Percentiles rank a stretch among this genome's conserved stretches.
phyloP scores from a whole-genome alignment of 164 flowering plant species.

The Santalum album region DNA sequence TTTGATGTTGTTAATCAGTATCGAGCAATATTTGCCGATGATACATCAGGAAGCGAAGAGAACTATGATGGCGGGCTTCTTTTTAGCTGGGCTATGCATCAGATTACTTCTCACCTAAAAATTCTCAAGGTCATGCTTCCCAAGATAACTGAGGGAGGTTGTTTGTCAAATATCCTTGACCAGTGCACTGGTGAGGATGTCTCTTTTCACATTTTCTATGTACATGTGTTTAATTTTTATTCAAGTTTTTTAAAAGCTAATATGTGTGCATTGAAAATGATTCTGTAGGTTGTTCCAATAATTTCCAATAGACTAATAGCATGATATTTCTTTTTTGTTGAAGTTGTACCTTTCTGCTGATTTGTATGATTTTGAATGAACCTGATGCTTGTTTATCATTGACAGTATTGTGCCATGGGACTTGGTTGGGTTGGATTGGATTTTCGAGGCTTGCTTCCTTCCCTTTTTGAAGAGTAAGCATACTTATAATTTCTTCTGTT shows the following conservation, averaged over 20 bases:
- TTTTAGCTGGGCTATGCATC: slow-evolving; percentile 99
- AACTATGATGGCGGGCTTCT: slow-evolving; percentile 97
- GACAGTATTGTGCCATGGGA: slow-evolving; percentile 92
- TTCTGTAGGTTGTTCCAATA: not conserved
- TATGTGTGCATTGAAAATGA: not conserved
- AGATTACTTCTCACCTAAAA: slow-evolving; percentile 71
- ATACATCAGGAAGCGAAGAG: slow-evolving; percentile 95
- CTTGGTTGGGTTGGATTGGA: slow-evolving; percentile 98
- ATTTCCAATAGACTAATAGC: no score
- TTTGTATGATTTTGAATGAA: slow-evolving; percentile 6
- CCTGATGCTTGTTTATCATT: slow-evolving; percentile 8
- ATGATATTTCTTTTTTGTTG: no score
- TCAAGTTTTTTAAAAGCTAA: not conserved
- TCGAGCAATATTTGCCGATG: slow-evolving; percentile 93
- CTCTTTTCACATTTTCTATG: not conserved
- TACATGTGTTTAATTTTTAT: not conserved
- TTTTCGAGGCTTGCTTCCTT: slow-evolving; percentile 91
- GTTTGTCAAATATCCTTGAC: slow-evolving; percentile 82
- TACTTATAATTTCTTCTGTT: not conserved
- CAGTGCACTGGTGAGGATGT: slow-evolving; percentile 83
- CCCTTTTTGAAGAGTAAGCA: slow-evolving; percentile 91
- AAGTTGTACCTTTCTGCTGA: no score
- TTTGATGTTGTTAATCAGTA: slow-evolving; percentile 98
- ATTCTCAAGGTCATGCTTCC: slow-evolving; percentile 86
- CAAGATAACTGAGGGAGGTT: slow-evolving; percentile 85